Percentiles rank a stretch among this genome's conserved stretches.
Evolutionary conservation across 2,329 filamentous ascomycete genomes (phyloP).

Genomic region (Phialophora verrucosa): DNA sequence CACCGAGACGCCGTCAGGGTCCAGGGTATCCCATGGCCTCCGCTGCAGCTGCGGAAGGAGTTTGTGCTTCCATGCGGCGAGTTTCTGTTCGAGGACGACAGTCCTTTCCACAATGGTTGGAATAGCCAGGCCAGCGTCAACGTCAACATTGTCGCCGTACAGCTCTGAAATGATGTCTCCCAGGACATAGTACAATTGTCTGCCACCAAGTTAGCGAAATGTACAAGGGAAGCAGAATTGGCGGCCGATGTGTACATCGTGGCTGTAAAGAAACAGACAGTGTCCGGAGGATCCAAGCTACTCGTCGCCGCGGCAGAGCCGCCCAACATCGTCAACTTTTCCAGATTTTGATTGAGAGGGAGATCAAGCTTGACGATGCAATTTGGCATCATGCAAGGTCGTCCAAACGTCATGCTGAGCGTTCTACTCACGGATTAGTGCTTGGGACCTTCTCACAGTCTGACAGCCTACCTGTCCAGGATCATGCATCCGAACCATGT

Average conservation of each 20-base stretch:
- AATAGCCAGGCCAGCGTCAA: slow-evolving; percentile 28
- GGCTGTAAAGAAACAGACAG: slow-evolving; percentile 33
- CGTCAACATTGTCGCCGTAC: slow-evolving; percentile 33
- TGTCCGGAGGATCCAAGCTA: slow-evolving; percentile 31
- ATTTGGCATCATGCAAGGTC: slow-evolving; percentile 31
- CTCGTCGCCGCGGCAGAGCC: slow-evolving; percentile 12
- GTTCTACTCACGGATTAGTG: slow-evolving; percentile 21
- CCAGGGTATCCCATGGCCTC: slow-evolving; percentile 27
- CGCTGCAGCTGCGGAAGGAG: slow-evolving; percentile 29
- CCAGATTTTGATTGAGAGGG: slow-evolving; percentile 31
- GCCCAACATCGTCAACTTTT: slow-evolving; percentile 24
- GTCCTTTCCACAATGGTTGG: slow-evolving; percentile 31
- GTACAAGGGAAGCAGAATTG: background rate
- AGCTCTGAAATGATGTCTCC: slow-evolving; percentile 31
- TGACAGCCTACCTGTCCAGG: slow-evolving; percentile 27
- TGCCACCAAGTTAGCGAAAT: slow-evolving; percentile 2
- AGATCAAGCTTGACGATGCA: slow-evolving; percentile 30
- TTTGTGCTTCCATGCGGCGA: slow-evolving; percentile 28
- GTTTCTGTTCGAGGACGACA: slow-evolving; percentile 27
- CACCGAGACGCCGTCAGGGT: slow-evolving; percentile 23
- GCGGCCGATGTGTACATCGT: slow-evolving; percentile 24
- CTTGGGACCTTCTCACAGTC: background rate
- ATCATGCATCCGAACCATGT: slow-evolving; percentile 35
- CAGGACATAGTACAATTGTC: slow-evolving; percentile 32
- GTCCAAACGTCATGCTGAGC: slow-evolving; percentile 34